Evolutionary conservation across 1,284 basidiomycete genomes (phyloP), one percentile per base, ranked within the genome.

Genomic region (Apiotrichum akiyoshidainum): DNA sequence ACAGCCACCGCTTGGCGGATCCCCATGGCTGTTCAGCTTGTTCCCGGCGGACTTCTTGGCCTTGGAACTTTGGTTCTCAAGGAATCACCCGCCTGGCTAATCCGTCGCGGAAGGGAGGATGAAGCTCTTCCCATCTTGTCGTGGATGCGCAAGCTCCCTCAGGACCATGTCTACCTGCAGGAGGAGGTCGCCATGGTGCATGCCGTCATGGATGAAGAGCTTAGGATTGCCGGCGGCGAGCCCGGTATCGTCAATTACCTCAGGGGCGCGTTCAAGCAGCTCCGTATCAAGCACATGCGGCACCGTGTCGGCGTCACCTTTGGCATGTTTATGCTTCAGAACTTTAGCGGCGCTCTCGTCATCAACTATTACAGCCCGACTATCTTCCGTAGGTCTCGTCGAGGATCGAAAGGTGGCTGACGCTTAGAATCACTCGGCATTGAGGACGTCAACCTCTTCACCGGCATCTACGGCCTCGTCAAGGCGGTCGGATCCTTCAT

Each of bases 401-500:
- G n/a, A n/a, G n/a, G n/a, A n/a, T n/a, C n/a, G n/a, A n/a, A n/a
- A n/a, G n/a, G n/a, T n/a, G n/a, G n/a, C n/a, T n/a, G n/a, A n/a
- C n/a, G n/a, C n/a, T n/a, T n/a, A n/a, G n/a, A n/a, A n/a, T n/a
- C 70, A 4, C 64, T 79, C 21, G 74, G 75, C 22, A 63, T 77
- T 26, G 69, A 65, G 7, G 68, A 76, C 26, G 69, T 70, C 17
- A 55, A 67, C 14, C 69, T 78, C 17, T 72, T 72, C 52, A 77
- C 77, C 10, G 78, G 77, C n/a, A 41, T n/a, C 57, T 80, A 76
- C 61, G 77, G 77, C 17, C 59, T 78, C 0, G 70, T 78, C 64
- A 79, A 79, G 65, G 65, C 65, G 16, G 37, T 68, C 19, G 59
- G 58, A 19, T 57, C 63, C 9, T 58, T 68, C 61, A 56, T 60